Conservation (phyloP, 805 yeast genomes). For the Blastobotrys terrestris region DNA sequence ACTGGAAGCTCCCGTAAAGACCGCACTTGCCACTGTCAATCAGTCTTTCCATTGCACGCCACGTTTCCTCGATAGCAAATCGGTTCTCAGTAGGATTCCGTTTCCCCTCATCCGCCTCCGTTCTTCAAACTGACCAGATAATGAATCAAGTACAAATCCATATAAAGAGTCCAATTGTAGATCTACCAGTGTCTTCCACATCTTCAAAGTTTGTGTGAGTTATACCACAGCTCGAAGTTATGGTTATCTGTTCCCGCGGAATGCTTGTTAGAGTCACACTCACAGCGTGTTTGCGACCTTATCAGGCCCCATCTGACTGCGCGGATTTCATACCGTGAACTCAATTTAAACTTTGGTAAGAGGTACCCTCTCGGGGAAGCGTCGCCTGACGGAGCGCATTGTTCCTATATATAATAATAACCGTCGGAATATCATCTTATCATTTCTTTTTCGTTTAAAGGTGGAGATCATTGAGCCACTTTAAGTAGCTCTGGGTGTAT, state of each 20-base stretch:
- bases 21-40: conserved; percentile 47
- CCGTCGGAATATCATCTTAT: no score
- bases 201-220: conserved; percentile 33
- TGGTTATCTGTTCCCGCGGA: conserved; percentile 39
- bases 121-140: conserved; percentile 38
- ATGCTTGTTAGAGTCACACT: conserved; percentile 51
- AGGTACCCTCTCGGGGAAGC: not conserved
- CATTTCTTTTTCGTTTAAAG: no score
- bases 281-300: no score
- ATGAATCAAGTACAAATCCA: conserved; percentile 51
- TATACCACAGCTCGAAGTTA: conserved; percentile 36
- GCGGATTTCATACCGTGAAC: conserved; percentile 49
- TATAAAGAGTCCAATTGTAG: conserved; percentile 43
- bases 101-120: conserved; percentile 25
- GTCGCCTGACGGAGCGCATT: not conserved
- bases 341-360: conserved; percentile 34
- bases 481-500: no score
- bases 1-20: conserved; percentile 81
- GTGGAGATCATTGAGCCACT: no score
- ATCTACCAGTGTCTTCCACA: conserved; percentile 38
- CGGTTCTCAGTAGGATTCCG: conserved; percentile 22
- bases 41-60: conserved; percentile 49
- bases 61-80: conserved; percentile 36
- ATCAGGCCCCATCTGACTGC: conserved; percentile 49
- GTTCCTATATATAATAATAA: not conserved